phyloP scores from a whole-genome alignment of 257 asterid genomes.

The Asclepias syriaca region DNA sequence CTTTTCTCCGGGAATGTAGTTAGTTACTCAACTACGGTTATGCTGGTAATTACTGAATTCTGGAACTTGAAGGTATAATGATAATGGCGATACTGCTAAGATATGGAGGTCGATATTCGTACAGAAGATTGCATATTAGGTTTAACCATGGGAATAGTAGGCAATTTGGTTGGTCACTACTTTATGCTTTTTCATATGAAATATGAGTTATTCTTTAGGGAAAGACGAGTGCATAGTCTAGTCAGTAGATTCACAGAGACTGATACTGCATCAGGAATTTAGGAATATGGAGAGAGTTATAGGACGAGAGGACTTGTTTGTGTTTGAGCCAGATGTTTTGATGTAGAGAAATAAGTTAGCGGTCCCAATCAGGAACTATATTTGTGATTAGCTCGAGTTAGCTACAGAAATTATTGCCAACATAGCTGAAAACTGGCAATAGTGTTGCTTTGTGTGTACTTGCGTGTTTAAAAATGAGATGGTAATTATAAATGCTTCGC shows the following conservation, averaged over 20 bases:
- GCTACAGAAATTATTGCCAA: not conserved
- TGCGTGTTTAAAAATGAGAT: not conserved
- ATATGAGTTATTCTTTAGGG: not conserved
- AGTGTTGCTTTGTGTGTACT: not conserved
- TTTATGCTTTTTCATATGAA: not conserved
- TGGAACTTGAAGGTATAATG: not conserved
- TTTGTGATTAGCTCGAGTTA: not conserved
- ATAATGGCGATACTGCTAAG: not conserved
- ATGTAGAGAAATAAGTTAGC: not conserved
- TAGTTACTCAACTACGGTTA: no score
- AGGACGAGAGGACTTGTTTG: not conserved
- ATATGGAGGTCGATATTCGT: not conserved
- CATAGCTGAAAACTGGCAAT: not conserved
- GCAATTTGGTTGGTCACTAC: not conserved
- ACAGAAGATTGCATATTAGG: not conserved
- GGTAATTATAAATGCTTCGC: not conserved
- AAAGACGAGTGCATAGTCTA: not conserved
- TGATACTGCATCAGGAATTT: not conserved
- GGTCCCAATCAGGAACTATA: not conserved
- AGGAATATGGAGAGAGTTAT: not conserved
- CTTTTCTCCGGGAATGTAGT: not conserved
- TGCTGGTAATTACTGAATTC: not conserved
- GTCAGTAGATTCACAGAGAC: not conserved
- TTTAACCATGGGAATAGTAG: not conserved
- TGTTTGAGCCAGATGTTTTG: not conserved